Base-by-base conservation (phyloP, 192 early-diverging fungal species). In the Pilaira anomala region DNA sequence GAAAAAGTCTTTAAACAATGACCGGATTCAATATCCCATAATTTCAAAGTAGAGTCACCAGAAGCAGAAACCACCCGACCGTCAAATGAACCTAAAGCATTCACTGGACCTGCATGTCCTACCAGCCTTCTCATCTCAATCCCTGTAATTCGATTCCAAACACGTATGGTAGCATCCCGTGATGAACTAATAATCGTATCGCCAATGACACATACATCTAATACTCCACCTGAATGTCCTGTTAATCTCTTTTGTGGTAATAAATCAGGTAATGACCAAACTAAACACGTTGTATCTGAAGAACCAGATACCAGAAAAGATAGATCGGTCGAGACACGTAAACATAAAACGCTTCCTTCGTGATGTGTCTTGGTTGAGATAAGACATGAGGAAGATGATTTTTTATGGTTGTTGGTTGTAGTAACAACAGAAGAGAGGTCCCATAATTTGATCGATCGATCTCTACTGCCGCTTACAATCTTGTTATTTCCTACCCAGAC, bases 61-160 rank as follows among this genome's bases (percentile, higher is more conserved):
- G 89, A 91, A 1, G 96, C 94, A 11, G 91, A 93, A 4, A 88
- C 93, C 7, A 97, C 78, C 30, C 78, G 82, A 53, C 80, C 65
- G 30, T 78, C 87, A 36, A 85, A 58, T 39, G 95, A 67, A 68
- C 95, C 90, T 6, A 99, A 80, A 5, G 95, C 92, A 68, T 99
- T 98, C 14, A 99, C 97, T 2, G 95, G 94, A 12, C 94, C 96
- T 11, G 85, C 83, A 66, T 99, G 97, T 30, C 95, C 95, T 18
- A 75, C 53, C 66, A 99, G 66, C 0, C 84, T 88, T 21, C 84
- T 79, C 42, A 87, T 46, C 16, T 86, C 78, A 30, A 73, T 67
- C 3, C 88, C 91, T 0, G 79, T 78, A 18, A 68, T 60, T 19
- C 80, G 66, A 63, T 85, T 76, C 94, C 97, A 99, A 19, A 97